Conservation (phyloP, 768 basidiomycete species). For the Mycena latifolia region DNA sequence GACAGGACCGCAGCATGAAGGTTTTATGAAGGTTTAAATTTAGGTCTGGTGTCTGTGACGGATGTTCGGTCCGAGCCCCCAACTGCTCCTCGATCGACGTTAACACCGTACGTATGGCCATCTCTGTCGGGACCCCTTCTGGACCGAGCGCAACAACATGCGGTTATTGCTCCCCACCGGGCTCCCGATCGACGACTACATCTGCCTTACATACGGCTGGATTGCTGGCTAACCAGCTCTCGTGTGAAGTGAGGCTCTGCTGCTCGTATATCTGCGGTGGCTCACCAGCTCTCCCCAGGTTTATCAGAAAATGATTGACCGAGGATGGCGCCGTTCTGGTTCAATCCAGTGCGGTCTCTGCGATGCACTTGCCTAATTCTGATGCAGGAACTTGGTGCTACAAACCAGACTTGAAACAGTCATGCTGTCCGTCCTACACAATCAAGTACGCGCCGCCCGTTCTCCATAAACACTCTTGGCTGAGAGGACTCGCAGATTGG, state of each 20-base stretch:
- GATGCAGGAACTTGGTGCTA: slow-evolving; percentile 72
- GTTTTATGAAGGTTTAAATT: too few relatives aligned
- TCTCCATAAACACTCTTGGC: slow-evolving; percentile 2
- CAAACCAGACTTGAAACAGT: slow-evolving; percentile 82
- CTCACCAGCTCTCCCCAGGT: slow-evolving; percentile 54
- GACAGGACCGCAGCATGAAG: too few relatives aligned
- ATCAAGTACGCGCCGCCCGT: slow-evolving; percentile 74
- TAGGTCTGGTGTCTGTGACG: too few relatives aligned
- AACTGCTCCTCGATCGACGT: too few relatives aligned
- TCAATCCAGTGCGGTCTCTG: background rate
- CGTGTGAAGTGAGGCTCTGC: slow-evolving; percentile 58
- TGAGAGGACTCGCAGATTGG: slow-evolving; percentile 62
- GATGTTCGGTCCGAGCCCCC: too few relatives aligned
- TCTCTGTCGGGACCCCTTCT: slow-evolving; percentile 54
- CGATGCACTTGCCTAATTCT: background rate
- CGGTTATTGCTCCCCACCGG: slow-evolving; percentile 76
- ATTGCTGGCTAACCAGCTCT: slow-evolving; percentile 62
- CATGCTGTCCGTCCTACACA: slow-evolving; percentile 96
- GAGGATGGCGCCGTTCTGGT: slow-evolving; percentile 89
- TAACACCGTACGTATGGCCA: background rate
- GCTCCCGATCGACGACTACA: slow-evolving; percentile 53
- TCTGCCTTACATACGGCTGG: slow-evolving; percentile 64
- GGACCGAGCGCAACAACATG: slow-evolving; percentile 59
- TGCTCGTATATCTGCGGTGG: background rate
- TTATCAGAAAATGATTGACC: slow-evolving; percentile 87